Base-by-base conservation (phyloP, 768 basidiomycete genomes). In the Tubosaeta sp. region DNA sequence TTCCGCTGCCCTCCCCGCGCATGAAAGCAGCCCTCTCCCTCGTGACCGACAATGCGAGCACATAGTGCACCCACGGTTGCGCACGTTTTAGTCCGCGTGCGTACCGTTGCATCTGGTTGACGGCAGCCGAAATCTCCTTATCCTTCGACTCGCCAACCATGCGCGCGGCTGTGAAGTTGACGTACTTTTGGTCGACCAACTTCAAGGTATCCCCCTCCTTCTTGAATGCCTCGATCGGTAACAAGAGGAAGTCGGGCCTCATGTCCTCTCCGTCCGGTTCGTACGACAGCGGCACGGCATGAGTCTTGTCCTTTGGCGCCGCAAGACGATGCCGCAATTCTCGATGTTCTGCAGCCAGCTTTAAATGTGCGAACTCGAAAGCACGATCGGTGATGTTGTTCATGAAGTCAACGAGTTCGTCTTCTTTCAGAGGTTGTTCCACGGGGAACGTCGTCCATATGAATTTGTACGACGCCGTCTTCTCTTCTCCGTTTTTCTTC, bases 231-330 rank as follows among this genome's bases (percentile, higher is more conserved):
- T 47, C 27, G 1, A 35, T 37, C 1, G 49, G 50, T 25, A 55
- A 38, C 1, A 55, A 9, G 4, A 55, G 26, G 26, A 55, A 50
- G 32, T 51, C 50, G 2, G 54, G 50, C 4, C 54, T 31, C 49
- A 51, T 51, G 41, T 55, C 54, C 22, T 51, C 38, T 5, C 38
- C n/a, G 5, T 55, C 54, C n/a, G n/a, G 19, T 35, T 51, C 50
- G 16, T 55, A 55, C 5, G 75, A 76, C 70, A 74, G 76, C 74
- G 25, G 46, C 17, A 48, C 37, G 2, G 47, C 14, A 16, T 38
- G 42, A 11, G 46, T 2, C 17, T 52, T 52, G 47, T 39, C 46
- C 10, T 25, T 9, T 3, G 46, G 55, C 16, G 42, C 17, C 10
- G 55, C 51, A 12, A 56, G 52, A 6, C 55, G 47, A 45, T 56